A percentile compares a stretch with the other conserved stretches of the same genome.
These are phyloP conservation scores for Coemansia sp. DNA, from an alignment of 192 early-diverging fungal genomes.

Conservation along the genomic window DNA sequence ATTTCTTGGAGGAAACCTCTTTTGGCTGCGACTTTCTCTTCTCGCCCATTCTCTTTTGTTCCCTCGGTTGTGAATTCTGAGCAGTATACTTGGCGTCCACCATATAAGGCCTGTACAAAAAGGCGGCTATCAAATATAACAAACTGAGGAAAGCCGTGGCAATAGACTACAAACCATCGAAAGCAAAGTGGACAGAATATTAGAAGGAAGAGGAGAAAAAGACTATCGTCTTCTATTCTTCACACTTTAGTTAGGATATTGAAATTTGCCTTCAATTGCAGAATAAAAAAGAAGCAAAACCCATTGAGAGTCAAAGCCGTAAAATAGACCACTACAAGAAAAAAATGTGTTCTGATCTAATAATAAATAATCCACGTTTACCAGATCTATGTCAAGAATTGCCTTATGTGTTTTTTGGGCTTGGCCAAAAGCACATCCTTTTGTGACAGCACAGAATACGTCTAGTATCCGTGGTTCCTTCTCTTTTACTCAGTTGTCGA, in stretches of 20 bases:
- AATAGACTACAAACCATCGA: too few species aligned
- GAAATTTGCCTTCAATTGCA: neutral
- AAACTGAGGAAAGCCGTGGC: too few species aligned
- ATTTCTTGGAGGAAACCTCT: constrained; percentile 25
- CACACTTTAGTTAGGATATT: too few species aligned
- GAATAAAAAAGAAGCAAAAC: neutral
- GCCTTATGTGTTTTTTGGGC: neutral
- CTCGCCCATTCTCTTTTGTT: constrained; percentile 34
- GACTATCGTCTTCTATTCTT: too few species aligned
- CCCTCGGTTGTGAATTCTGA: neutral
- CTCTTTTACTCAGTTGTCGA: constrained; percentile 33
- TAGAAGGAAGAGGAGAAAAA: too few species aligned
- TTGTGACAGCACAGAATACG: neutral
- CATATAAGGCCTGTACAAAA: neutral
- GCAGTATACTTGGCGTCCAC: neutral
- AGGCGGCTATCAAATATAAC: too few species aligned
- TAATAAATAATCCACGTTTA: neutral
- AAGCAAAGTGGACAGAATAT: too few species aligned
- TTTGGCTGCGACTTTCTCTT: constrained; percentile 45
- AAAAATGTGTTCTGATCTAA: neutral
- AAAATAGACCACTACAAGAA: neutral
- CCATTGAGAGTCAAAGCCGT: neutral
- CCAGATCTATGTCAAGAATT: too few species aligned
- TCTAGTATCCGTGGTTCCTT: constrained; percentile 7
- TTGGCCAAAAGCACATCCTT: neutral